These are phyloP conservation scores for Spathaspora sp. DNA, from an alignment of 1,139 yeast genomes.

Conservation along the genomic window DNA sequence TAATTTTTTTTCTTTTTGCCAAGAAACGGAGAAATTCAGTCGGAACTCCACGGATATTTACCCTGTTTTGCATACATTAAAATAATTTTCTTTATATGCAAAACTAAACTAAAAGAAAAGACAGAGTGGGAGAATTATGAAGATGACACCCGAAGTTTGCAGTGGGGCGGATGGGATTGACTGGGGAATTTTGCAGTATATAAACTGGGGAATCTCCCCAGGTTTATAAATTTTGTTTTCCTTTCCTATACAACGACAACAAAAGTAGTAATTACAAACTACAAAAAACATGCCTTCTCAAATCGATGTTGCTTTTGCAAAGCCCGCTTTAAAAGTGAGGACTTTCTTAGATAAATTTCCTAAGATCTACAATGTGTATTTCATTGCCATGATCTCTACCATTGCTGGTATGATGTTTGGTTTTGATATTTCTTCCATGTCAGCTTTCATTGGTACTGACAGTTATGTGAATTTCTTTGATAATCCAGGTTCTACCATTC, in stretches of 20 bases:
- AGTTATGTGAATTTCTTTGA: slow-evolving; percentile 31
- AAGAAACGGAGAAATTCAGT: not conserved
- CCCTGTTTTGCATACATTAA: not conserved
- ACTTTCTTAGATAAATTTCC: slow-evolving; percentile 39
- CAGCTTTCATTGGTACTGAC: slow-evolving; percentile 52
- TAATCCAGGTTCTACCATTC: slow-evolving; percentile 40
- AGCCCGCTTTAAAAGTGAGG: slow-evolving; percentile 34
- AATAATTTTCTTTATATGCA: not conserved
- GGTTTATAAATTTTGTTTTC: not conserved
- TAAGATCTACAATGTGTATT: slow-evolving; percentile 41
- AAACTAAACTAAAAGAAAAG: not conserved
- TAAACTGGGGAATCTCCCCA: not conserved
- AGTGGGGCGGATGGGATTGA: not conserved
- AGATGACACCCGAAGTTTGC: not conserved
- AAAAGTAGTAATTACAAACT: not conserved
- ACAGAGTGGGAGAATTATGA: not conserved
- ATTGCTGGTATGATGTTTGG: slow-evolving; percentile 65
- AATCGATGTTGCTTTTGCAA: slow-evolving; percentile 15
- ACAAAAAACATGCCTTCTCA: slow-evolving; percentile 11
- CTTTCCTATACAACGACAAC: not conserved
- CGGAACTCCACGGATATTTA: slow-evolving; percentile 2
- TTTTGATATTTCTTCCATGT: slow-evolving; percentile 66
- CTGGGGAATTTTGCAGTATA: not conserved
- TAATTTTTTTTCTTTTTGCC: not conserved
- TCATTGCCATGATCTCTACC: slow-evolving; percentile 50